phyloP scores from a whole-genome alignment of 176 grass and related monocot species.

The Pontederia crassipes region DNA sequence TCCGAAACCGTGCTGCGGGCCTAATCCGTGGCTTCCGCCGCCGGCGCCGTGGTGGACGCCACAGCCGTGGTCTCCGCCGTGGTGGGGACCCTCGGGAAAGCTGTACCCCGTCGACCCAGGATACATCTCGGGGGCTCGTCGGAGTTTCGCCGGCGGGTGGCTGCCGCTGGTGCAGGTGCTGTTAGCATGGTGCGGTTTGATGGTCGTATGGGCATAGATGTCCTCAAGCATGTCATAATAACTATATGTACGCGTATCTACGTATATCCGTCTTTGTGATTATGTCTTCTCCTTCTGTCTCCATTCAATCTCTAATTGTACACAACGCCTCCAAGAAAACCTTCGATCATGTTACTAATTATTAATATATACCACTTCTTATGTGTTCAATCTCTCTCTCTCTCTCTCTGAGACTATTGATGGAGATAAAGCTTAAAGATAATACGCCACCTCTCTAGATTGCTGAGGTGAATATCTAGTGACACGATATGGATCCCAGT shows the following conservation, averaged over 20 bases:
- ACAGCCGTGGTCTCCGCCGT: slow-evolving; percentile 28
- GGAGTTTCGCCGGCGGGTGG: neutral
- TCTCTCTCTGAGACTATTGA: neutral
- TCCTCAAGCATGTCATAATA: no score
- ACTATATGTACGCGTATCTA: no score
- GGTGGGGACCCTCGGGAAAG: slow-evolving; percentile 4
- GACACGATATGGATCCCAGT: no score
- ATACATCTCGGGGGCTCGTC: slow-evolving; percentile 23
- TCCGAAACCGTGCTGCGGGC: no score
- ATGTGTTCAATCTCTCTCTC: neutral
- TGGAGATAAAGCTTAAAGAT: neutral
- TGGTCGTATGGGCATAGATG: slow-evolving; percentile 9
- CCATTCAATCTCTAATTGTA: neutral
- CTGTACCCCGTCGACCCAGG: slow-evolving; percentile 34
- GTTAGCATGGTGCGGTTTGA: neutral
- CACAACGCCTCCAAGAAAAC: no score
- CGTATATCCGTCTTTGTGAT: neutral
- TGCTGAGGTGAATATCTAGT: neutral
- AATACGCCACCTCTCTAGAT: neutral
- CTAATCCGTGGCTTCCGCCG: neutral
- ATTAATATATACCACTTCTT: neutral
- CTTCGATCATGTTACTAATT: no score
- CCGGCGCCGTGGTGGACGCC: slow-evolving; percentile 6
- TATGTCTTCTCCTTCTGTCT: neutral
- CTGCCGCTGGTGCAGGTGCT: slow-evolving; percentile 9